Evolutionary conservation across 73 alveolate genomes (phyloP), one percentile per base, ranked within the genome.

Genomic region (Paraurostyla sp.): DNA sequence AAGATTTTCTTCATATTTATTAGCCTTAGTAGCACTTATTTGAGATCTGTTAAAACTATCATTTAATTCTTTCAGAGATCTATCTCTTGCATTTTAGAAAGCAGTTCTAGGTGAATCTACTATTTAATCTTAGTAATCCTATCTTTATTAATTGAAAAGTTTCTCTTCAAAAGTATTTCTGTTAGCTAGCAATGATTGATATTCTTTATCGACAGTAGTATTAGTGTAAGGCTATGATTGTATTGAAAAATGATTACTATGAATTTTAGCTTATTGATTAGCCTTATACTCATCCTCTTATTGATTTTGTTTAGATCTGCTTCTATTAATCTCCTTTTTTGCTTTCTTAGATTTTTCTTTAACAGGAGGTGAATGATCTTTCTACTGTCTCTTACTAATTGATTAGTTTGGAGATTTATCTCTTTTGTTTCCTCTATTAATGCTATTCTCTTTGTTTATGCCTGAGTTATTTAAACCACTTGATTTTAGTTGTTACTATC

Each of bases 281-380:
- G 7, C 13, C 22, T 16, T 15, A 16, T 56, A 15, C 7, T 56
- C 71, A 32, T 7, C 71, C 22, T 56, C 78, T 16, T 60, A 20
- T 23, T 23, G 22, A 3, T 27, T 60, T 11, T 3, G 7, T 27
- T 33, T 60, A 30, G 52, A 30, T 60, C 13, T 25, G 25, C 50
- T 60, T 9, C 49, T 60, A 27, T 30, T 50, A 11, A 60, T 45
- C 22, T 7, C 25, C 32, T 33, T 60, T 13, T 60, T n/a, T n/a
- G n/a, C 25, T 60, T 60, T 60, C 16, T 2, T 3, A n/a, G 40
- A 4, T 32, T 62, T 62, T 62, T 43, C 84, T 42, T 32, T 38
- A 23, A 69, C 84, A 69, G 84, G 84, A 6, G 84, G 84, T 9
- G 84, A 69, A 3, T 4, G n/a, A 41, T 69, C 62, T 38, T 22